phyloP scores from a whole-genome alignment of 345 rosid genomes.

The Eucalyptus pauciflora region DNA sequence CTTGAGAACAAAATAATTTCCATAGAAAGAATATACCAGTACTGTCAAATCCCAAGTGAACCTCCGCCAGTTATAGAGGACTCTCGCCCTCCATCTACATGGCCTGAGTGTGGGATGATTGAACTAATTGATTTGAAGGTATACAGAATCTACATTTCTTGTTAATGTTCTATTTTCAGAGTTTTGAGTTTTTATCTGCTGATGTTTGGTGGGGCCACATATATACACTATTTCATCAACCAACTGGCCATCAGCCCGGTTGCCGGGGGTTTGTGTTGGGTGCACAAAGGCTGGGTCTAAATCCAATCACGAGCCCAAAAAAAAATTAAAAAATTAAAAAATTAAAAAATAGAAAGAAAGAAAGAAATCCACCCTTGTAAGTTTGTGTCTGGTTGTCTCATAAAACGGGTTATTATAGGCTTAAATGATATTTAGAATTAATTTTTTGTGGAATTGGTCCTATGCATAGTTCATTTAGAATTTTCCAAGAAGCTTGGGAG shows the following conservation, averaged over 20 bases:
- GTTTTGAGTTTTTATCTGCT: neutral
- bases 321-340: neutral
- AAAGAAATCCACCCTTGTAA: neutral
- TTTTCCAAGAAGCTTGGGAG: neutral
- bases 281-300: neutral
- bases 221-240: neutral
- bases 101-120: conserved; percentile 88
- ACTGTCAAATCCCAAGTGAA: conserved; percentile 83
- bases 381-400: neutral
- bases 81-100: conserved; percentile 53
- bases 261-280: neutral
- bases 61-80: conserved; percentile 60
- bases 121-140: conserved; percentile 88
- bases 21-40: conserved; percentile 93
- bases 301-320: neutral
- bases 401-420: neutral
- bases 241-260: neutral
- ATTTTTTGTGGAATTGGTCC: neutral
- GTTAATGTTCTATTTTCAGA: neutral
- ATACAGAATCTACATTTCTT: conserved; percentile 4
- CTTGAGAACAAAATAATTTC: conserved; percentile 98
- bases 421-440: neutral
- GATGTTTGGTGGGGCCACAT: neutral
- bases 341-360: neutral
- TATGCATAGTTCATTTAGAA: neutral